Conservation (phyloP, 345 rosid genomes). For the Brassica carinata region DNA sequence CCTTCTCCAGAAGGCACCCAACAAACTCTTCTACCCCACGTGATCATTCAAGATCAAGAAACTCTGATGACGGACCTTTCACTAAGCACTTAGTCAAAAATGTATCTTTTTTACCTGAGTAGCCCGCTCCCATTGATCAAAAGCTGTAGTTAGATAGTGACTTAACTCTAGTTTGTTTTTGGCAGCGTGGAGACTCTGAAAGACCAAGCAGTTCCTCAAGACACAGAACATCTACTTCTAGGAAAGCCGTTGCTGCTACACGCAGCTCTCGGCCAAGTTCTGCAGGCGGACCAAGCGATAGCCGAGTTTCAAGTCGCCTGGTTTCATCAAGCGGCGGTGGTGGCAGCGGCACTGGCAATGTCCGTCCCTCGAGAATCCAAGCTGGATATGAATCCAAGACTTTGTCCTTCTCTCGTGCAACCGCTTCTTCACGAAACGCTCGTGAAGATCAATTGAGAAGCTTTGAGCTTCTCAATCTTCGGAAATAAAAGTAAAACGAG, state of each 20-base stretch:
- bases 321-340: constrained; percentile 51
- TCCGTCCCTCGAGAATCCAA: constrained; percentile 57
- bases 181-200: constrained; percentile 61
- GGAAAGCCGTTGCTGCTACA: constrained; percentile 59
- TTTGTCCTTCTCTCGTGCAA: constrained; percentile 46
- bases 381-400: constrained; percentile 58
- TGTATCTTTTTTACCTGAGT: too few relatives aligned
- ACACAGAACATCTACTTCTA: constrained; percentile 61
- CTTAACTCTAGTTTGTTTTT: neutral
- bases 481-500: constrained; percentile 52
- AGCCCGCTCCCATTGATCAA: neutral
- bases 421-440: constrained; percentile 44
- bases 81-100: constrained; percentile 56
- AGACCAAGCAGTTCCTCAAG: constrained; percentile 42
- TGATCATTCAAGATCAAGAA: constrained; percentile 57
- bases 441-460: constrained; percentile 63
- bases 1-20: constrained; percentile 64
- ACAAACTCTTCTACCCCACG: constrained; percentile 44
- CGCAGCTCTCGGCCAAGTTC: constrained; percentile 72
- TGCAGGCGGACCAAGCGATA: constrained; percentile 63
- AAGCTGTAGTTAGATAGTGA: neutral
- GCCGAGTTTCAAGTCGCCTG: constrained; percentile 54
- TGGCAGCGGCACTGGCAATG: constrained; percentile 31
- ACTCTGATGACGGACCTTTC: constrained; percentile 57
- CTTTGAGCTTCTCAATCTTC: constrained; percentile 66